Evolutionary conservation across 1,139 yeast species (phyloP).

Genomic region (Tardiomyces depauwii): DNA sequence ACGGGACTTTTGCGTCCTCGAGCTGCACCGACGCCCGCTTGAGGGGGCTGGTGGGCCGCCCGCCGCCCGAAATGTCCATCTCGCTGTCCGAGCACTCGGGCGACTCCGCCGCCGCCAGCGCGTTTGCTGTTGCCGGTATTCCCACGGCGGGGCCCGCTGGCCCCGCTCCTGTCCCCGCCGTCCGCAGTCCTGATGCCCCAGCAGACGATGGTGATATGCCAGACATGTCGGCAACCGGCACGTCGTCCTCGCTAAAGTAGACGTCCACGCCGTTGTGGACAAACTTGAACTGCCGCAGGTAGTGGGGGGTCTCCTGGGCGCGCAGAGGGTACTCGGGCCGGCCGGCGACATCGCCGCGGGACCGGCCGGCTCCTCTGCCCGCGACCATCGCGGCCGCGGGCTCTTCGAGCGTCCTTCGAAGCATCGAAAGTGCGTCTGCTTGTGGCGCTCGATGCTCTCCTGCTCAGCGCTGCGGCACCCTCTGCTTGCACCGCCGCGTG

Average conservation of each 20-base stretch:
- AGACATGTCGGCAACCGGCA: not conserved
- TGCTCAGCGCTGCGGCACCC: too few relatives aligned
- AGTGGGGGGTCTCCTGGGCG: slow-evolving; percentile 21
- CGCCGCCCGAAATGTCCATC: not conserved
- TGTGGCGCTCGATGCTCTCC: too few relatives aligned
- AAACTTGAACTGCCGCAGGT: slow-evolving; percentile 19
- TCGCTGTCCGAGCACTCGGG: not conserved
- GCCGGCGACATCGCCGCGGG: not conserved
- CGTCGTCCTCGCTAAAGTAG: not conserved
- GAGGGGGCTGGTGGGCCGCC: not conserved
- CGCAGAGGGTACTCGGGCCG: slow-evolving; percentile 18
- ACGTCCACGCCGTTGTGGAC: slow-evolving; percentile 13
- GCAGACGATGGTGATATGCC: too few relatives aligned
- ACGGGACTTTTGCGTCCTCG: not conserved
- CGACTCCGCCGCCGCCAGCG: not conserved
- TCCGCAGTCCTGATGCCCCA: too few relatives aligned
- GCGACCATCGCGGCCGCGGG: too few relatives aligned
- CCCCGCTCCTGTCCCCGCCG: too few relatives aligned
- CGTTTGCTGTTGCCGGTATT: not conserved
- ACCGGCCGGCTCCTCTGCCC: slow-evolving; percentile 10
- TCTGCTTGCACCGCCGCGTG: too few relatives aligned
- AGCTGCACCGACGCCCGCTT: not conserved
- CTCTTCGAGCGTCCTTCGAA: too few relatives aligned
- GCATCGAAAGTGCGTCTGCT: too few relatives aligned
- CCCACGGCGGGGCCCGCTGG: too few relatives aligned